Percentiles rank a stretch among this genome's conserved stretches.
Conservation (phyloP, 768 basidiomycete species). For the Tylopilus rubrobrunneus region DNA sequence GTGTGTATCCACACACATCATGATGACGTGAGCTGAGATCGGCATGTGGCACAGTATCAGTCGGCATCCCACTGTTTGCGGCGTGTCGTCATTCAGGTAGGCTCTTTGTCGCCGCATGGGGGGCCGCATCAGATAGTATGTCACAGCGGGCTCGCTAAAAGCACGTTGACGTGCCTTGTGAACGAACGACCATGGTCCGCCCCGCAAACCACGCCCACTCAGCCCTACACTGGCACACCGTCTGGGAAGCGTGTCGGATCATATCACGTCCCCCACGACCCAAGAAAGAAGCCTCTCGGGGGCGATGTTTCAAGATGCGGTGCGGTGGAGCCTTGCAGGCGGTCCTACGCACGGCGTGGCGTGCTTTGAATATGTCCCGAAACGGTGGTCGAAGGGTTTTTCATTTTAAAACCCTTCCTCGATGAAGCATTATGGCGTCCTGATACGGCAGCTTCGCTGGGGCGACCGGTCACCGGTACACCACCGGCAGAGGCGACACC, state of each 20-base stretch:
- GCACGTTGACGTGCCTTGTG: background rate
- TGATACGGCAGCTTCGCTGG: no score
- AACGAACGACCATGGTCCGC: background rate
- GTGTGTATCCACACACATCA: no score
- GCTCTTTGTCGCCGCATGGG: background rate
- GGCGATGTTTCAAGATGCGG: background rate
- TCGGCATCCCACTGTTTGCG: background rate
- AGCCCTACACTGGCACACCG: background rate
- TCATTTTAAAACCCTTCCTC: no score
- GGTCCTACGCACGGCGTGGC: background rate
- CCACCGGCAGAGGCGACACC: no score
- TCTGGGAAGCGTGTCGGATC: no score
- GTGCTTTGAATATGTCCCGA: background rate
- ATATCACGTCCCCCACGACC: no score
- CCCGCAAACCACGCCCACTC: background rate
- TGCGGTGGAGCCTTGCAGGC: background rate
- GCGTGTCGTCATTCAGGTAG: background rate
- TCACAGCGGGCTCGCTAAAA: background rate
- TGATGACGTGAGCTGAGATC: no score
- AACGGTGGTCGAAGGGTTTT: background rate
- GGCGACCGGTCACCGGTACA: no score
- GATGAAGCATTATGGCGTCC: no score
- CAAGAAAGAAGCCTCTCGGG: no score
- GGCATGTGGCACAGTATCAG: no score
- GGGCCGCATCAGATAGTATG: background rate